Conservation (phyloP, 2,329 filamentous ascomycete genomes). For the Aspergillus pseudonomiae region DNA sequence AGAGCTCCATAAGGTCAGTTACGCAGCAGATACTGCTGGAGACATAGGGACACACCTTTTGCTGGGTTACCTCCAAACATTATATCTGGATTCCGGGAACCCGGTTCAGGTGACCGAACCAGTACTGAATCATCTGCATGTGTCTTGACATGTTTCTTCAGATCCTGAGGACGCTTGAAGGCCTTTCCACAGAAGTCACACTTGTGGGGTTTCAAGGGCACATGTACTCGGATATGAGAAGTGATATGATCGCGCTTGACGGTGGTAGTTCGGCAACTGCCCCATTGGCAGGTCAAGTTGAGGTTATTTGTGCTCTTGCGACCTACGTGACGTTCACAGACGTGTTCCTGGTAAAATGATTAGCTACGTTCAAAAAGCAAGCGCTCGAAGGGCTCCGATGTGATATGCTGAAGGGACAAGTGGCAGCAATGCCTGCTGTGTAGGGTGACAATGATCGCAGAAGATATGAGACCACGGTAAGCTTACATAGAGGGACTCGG, state of each 20-base stretch:
- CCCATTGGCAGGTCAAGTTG: constrained; percentile 97
- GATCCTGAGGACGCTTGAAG: constrained; percentile 97
- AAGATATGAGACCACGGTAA: background rate
- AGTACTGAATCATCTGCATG: constrained; percentile 92
- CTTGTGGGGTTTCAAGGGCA: constrained; percentile 98
- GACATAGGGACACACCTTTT: constrained; percentile 35
- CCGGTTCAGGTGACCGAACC: constrained; percentile 65
- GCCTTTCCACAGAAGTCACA: constrained; percentile 98
- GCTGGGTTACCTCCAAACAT: constrained; percentile 41
- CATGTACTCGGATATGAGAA: constrained; percentile 96
- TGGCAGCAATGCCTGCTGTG: constrained; percentile 4
- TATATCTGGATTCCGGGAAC: constrained; percentile 48
- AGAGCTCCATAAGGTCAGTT: constrained; percentile 14
- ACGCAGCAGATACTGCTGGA: background rate
- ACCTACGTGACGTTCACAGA: constrained; percentile 96
- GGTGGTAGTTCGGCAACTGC: constrained; percentile 90
- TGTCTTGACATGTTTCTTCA: constrained; percentile 99
- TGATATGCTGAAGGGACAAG: constrained; percentile 7
- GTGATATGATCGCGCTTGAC: constrained; percentile 99
- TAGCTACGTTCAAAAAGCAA: background rate
- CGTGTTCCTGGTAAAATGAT: constrained; percentile 72
- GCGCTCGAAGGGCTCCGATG: background rate
- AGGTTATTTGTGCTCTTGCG: constrained; percentile 99
- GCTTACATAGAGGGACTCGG: constrained; percentile 65
- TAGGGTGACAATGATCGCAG: background rate